A percentile compares a stretch with the other conserved stretches of the same genome.
Evolutionary conservation across 805 yeast genomes (phyloP).

Genomic region (Zygosaccharomyces rouxii): DNA sequence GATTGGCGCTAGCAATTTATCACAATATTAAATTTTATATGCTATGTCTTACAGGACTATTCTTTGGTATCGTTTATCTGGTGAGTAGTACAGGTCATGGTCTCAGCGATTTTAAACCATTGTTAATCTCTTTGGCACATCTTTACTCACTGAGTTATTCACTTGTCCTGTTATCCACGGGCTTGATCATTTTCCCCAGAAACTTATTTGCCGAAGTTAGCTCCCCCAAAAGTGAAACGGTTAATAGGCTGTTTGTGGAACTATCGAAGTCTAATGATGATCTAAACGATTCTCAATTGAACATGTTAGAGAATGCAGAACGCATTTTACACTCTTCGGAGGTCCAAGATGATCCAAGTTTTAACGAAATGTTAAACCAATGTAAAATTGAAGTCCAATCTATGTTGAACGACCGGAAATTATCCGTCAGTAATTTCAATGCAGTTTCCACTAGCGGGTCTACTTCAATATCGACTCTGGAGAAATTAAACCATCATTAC

Average conservation of each 20-base stretch:
- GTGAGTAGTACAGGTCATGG: constrained; percentile 25
- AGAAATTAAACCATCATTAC: constrained; percentile 26
- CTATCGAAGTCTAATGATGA: constrained; percentile 33
- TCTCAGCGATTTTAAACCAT: constrained; percentile 26
- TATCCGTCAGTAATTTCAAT: constrained; percentile 12
- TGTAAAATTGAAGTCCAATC: constrained; percentile 30
- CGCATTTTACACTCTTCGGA: constrained; percentile 22
- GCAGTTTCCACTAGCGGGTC: constrained; percentile 6
- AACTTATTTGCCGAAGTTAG: constrained; percentile 17
- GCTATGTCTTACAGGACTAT: constrained; percentile 21
- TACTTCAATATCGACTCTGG: constrained; percentile 14
- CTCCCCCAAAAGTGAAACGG: constrained; percentile 14
- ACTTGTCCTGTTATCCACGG: constrained; percentile 27
- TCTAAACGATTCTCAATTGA: constrained; percentile 28
- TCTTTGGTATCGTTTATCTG: constrained; percentile 27
- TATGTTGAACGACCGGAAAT: constrained; percentile 16
- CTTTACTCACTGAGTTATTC: constrained; percentile 32
- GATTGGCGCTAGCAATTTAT: constrained; percentile 22
- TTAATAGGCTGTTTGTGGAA: constrained; percentile 27
- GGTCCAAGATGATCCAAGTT: constrained; percentile 20
- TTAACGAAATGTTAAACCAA: constrained; percentile 24
- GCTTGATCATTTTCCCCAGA: constrained; percentile 29
- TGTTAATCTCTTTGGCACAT: constrained; percentile 32
- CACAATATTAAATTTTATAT: constrained; percentile 31
- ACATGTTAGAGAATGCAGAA: constrained; percentile 26